These are phyloP conservation scores for Sporothrix curviconia DNA, from an alignment of 2,329 filamentous ascomycete genomes.

Conservation along the genomic window DNA sequence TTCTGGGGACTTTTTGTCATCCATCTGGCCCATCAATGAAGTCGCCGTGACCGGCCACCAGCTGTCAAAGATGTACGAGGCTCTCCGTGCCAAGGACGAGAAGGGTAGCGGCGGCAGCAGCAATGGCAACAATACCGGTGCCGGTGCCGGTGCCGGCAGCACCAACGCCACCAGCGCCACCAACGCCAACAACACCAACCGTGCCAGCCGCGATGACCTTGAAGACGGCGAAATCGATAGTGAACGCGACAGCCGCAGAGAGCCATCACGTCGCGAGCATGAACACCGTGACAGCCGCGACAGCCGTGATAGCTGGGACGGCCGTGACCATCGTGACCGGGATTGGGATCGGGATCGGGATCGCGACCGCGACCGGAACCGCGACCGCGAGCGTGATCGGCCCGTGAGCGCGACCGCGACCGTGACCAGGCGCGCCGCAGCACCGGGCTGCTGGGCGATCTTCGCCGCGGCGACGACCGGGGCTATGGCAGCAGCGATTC, in stretches of 20 bases:
- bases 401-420: constrained; percentile 31
- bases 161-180: background rate
- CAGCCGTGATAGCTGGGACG: constrained; percentile 7
- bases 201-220: constrained; percentile 26
- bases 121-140: constrained; percentile 13
- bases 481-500: background rate
- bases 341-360: constrained; percentile 10
- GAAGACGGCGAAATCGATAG: constrained; percentile 34
- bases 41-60: constrained; percentile 31
- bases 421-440: constrained; percentile 29
- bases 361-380: constrained; percentile 13
- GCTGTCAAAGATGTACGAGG: constrained; percentile 32
- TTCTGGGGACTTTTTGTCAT: constrained; percentile 36
- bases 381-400: constrained; percentile 9
- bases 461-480: constrained; percentile 8
- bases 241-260: constrained; percentile 29
- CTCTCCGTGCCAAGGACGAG: constrained; percentile 29
- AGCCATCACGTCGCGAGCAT: constrained; percentile 26
- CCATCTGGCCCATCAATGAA: constrained; percentile 34
- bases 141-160: background rate
- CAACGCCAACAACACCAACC: constrained; percentile 18
- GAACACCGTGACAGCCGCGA: constrained; percentile 15
- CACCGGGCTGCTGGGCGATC: constrained; percentile 15
- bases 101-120: constrained; percentile 19
- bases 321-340: constrained; percentile 19